Evolutionary conservation across 148 eudicot genomes (phyloP).

Genomic region (Vaccinium macrocarpon): DNA sequence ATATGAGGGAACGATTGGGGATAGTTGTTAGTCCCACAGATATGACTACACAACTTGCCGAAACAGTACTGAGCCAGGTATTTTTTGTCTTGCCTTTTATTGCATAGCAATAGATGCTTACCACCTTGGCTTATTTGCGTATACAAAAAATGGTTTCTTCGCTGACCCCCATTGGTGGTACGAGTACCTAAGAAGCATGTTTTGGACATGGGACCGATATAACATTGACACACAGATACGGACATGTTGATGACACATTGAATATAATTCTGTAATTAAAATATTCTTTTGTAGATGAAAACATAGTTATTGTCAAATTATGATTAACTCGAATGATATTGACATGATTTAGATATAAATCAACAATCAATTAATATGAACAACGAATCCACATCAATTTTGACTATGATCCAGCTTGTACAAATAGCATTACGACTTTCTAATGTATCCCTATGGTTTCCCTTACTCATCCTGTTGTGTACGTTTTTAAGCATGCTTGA

Average conservation of each 20-base stretch:
- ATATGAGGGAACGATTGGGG: slow-evolving; percentile 49
- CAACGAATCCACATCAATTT: background rate
- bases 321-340: background rate
- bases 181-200: background rate
- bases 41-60: slow-evolving; percentile 58
- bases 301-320: background rate
- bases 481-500: background rate
- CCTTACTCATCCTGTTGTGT: background rate
- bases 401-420: background rate
- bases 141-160: background rate
- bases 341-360: background rate
- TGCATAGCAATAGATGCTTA: background rate
- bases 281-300: background rate
- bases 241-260: background rate
- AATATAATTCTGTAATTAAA: background rate
- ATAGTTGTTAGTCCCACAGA: slow-evolving; percentile 42
- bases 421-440: background rate
- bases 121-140: slow-evolving; percentile 9
- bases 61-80: slow-evolving; percentile 74
- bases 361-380: background rate
- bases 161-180: background rate
- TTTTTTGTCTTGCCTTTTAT: slow-evolving; percentile 1
- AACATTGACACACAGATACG: background rate
- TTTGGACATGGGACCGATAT: background rate
- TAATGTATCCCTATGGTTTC: background rate